Conservation (phyloP, 169 alveolate species). For the Plasmodium cynomolgi region DNA sequence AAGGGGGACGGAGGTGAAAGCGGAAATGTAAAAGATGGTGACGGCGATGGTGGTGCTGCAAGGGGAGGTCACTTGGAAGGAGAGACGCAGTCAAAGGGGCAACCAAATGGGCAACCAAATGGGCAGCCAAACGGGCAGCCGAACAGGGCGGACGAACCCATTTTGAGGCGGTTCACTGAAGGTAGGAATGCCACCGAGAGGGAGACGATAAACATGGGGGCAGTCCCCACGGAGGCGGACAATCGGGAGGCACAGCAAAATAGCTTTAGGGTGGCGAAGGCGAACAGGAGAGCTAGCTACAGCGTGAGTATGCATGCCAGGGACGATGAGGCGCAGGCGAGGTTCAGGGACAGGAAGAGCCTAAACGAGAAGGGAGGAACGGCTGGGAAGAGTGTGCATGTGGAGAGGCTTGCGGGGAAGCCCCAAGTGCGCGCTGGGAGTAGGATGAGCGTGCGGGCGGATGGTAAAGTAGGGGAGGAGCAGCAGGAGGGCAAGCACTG, state of each 20-base stretch:
- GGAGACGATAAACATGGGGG: neutral
- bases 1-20: neutral
- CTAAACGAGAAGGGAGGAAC: neutral
- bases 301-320: neutral
- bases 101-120: neutral
- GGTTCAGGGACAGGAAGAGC: conserved; percentile 4
- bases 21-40: neutral
- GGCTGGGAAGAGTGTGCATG: neutral
- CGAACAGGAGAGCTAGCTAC: conserved; percentile 44
- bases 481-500: neutral
- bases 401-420: neutral
- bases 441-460: neutral
- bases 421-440: neutral
- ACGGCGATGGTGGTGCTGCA: neutral
- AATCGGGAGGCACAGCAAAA: neutral
- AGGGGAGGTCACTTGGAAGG: neutral
- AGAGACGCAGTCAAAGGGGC: neutral
- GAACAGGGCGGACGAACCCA: neutral
- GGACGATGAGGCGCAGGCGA: neutral
- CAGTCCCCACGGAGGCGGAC: neutral
- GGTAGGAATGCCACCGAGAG: neutral
- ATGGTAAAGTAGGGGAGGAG: neutral
- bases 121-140: neutral
- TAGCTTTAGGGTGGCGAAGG: neutral
- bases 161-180: neutral